A percentile compares a stretch with the other conserved stretches of the same genome.
Evolutionary conservation across 768 basidiomycete species (phyloP).

Genomic region (Kwoniella shandongensis): DNA sequence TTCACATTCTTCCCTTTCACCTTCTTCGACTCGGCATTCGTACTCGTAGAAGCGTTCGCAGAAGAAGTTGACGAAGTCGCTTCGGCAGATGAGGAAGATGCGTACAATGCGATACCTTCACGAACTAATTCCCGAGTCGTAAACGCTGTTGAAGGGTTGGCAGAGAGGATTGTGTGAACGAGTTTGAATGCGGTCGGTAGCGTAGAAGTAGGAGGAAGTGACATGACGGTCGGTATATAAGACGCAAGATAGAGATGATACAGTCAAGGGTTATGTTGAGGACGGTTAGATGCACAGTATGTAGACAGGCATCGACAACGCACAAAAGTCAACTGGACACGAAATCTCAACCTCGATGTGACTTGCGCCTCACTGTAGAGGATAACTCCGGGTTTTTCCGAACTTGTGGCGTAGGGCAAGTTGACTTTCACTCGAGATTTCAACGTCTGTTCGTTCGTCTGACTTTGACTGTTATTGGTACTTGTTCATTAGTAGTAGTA

Average conservation of each 20-base stretch:
- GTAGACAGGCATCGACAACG: no score
- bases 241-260: no score
- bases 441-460: background rate
- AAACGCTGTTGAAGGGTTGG: background rate
- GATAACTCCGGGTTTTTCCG: constrained; percentile 7
- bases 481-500: no score
- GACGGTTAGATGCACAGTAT: no score
- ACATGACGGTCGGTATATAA: background rate
- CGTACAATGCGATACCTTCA: constrained; percentile 11
- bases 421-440: background rate
- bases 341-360: no score
- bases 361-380: no score
- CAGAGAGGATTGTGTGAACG: constrained; percentile 13
- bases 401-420: background rate
- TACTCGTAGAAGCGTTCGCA: background rate
- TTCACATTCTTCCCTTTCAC: constrained; percentile 7
- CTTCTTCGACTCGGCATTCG: constrained; percentile 3
- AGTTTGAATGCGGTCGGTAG: constrained; percentile 15
- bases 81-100: background rate
- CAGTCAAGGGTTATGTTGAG: no score
- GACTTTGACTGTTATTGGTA: background rate
- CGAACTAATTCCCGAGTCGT: constrained; percentile 16
- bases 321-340: no score
- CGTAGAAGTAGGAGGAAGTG: constrained; percentile 1
- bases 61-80: constrained; percentile 2